Evolutionary conservation across 129 eudicot species (phyloP).

Genomic region (Flaveria linearis): DNA sequence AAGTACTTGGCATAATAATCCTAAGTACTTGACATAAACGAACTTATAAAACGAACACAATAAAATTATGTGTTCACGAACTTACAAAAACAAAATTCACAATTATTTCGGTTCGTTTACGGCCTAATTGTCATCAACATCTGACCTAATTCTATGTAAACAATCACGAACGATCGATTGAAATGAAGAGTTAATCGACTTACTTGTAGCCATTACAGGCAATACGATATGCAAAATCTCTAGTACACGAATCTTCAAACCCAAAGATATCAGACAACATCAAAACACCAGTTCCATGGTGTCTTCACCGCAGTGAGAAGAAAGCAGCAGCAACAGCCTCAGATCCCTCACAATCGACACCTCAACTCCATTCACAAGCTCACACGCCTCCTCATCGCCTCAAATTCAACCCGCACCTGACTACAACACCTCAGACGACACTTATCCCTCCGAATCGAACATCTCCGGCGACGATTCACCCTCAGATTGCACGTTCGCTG

Average conservation of each 20-base stretch:
- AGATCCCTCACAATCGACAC: constrained; percentile 63
- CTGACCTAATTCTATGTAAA: background rate
- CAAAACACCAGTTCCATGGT: constrained; percentile 77
- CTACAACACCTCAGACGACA: constrained; percentile 33
- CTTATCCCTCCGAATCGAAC: constrained; percentile 21
- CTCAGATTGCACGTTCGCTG: constrained; percentile 58
- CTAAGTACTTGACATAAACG: background rate
- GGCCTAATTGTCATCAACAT: background rate
- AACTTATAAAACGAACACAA: too few species aligned
- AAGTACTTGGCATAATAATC: background rate
- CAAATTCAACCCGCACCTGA: constrained; percentile 52
- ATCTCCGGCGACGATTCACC: constrained; percentile 23
- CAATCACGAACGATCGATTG: background rate
- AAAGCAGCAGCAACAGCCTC: constrained; percentile 56
- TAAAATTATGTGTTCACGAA: too few species aligned
- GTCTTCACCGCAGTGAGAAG: constrained; percentile 80
- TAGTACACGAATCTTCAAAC: constrained; percentile 65
- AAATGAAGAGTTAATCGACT: constrained; percentile 22
- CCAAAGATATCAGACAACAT: constrained; percentile 84
- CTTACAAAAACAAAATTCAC: background rate
- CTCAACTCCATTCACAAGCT: constrained; percentile 77
- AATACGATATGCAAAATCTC: constrained; percentile 85
- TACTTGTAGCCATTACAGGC: constrained; percentile 99
- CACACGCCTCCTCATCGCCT: constrained; percentile 77
- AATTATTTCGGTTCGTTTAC: too few species aligned